phyloP scores from a whole-genome alignment of 2,329 filamentous ascomycete genomes.

The Colletotrichum sp. region DNA sequence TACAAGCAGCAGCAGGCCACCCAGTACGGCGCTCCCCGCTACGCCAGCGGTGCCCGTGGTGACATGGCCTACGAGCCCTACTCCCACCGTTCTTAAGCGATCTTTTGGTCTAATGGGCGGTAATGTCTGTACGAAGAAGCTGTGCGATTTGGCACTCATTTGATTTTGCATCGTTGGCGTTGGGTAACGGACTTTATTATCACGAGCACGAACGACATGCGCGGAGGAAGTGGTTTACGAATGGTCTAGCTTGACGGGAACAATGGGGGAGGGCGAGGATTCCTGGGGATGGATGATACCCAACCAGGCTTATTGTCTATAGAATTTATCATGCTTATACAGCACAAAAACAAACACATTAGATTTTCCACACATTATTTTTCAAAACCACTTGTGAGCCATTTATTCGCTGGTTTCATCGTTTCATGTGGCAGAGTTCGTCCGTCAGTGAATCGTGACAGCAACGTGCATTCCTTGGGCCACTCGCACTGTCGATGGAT shows the following conservation, averaged over 20 bases:
- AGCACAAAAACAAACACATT: not conserved
- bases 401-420: not conserved
- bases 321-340: constrained; percentile 6
- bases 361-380: not conserved
- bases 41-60: constrained; percentile 48
- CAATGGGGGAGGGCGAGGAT: not conserved
- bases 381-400: not conserved
- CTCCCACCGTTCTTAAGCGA: constrained; percentile 56
- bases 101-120: not conserved
- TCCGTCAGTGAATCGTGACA: not conserved
- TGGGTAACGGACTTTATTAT: constrained; percentile 11
- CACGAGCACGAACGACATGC: constrained; percentile 13
- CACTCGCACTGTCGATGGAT: constrained; percentile 13
- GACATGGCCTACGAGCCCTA: constrained; percentile 70
- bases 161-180: constrained; percentile 20
- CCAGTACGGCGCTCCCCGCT: constrained; percentile 40
- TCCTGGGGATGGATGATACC: constrained; percentile 18
- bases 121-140: not conserved
- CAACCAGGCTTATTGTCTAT: constrained; percentile 11
- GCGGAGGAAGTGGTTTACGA: constrained; percentile 2
- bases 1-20: constrained; percentile 41
- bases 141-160: not conserved
- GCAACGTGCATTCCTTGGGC: not conserved
- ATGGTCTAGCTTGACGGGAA: constrained; percentile 1
- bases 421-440: constrained; percentile 1